Base-by-base conservation (phyloP, 306 rosid genomes). In the Herpetospermum pedunculosum region DNA sequence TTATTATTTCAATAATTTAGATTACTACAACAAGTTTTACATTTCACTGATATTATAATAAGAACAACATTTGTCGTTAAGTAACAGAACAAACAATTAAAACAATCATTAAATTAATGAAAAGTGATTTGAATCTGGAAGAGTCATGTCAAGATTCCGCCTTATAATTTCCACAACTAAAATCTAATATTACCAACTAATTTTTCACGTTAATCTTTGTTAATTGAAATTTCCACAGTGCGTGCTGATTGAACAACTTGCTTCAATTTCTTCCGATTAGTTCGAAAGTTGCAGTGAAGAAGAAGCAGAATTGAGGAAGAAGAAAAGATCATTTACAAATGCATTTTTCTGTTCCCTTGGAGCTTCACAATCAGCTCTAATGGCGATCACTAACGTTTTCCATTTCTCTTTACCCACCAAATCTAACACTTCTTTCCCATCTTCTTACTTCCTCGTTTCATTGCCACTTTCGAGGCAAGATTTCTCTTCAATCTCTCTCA, bases 321-420 rank as follows among this genome's bases (percentile, higher is more conserved):
- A 62, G 44, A 34, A 62, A 62, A 6, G 28, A 34, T 0, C 28
- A 8, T 34, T 69, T 69, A 3, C 55, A 13, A 38, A 69, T 69
- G 37, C 73, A 19, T 26, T 43, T 44, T 47, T 69, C 54, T 67
- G 55, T 15, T 44, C 6, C 50, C 1, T 44, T 26, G 8, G 21
- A 23, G 34, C 80, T 58, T 80, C 75, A 37, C 7, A 13, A 52
- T 76, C 79, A 41, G 19, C 80, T 64, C 65, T 73, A 73, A 86
- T 89, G 89, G 89, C 91, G 30, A 38, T 49, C 60, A 23, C 48
- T 46, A 59, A 18, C 18, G 10, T 76, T 16, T 41, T 49, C 44
- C 60, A 54, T 59, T 43, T 41, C 79, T 70, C 63, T 16, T 47
- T 58, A 73, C 54, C 67, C 43, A 47, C 81, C 44, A 83, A 62